Evolutionary conservation across 163 green algal genomes (phyloP), one percentile per base, ranked within the genome.

Genomic region (Scenedesmus sp.): DNA sequence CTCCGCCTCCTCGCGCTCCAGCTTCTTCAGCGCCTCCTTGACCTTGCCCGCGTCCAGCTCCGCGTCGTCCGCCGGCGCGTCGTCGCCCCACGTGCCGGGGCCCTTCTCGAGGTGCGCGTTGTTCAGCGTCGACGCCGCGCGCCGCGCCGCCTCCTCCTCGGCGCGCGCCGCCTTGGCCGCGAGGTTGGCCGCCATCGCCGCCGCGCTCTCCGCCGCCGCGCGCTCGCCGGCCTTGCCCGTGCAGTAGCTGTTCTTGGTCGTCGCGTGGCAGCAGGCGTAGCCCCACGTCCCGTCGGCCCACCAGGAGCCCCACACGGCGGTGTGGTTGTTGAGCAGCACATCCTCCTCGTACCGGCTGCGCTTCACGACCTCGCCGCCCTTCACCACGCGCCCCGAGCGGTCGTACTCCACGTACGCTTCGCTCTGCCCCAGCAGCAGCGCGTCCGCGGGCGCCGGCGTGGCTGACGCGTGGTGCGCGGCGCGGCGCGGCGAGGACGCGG

Each of bases 361-460:
- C n/a, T 87, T 84, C 81, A 93, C 89, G n/a, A 87, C 82, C 80
- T 97, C 93, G 71, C 90, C 75, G 4, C 96, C 96, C 74, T 90
- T 93, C 18, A 99, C 86, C 5, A 98, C 87, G 10, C 94, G 85
- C 0, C 96, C 96, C 36, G 80, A 80, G 60, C 87, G 77, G 87
- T 99, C 94, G 81, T 99, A 99, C 91, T 99, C 97, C 11, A 98
- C 92, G 77, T 98, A 98, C 14, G 83, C 80, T 81, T 99, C 96
- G 24, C 89, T 98, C 79, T 97, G 90, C 4, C 87, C 88, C 63
- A 97, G 79, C 83, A 92, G 76, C 63, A 94, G 81, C 51, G 91
- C 78, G 11, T 98, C 93, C 22, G 97, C 91, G 4, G 89, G 84
- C 3, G 86, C 29, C 63, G 87, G 89, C 89, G 22, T 65, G 53